Conservation (phyloP, 345 rosid genomes). For the Linum usitatissimum region DNA sequence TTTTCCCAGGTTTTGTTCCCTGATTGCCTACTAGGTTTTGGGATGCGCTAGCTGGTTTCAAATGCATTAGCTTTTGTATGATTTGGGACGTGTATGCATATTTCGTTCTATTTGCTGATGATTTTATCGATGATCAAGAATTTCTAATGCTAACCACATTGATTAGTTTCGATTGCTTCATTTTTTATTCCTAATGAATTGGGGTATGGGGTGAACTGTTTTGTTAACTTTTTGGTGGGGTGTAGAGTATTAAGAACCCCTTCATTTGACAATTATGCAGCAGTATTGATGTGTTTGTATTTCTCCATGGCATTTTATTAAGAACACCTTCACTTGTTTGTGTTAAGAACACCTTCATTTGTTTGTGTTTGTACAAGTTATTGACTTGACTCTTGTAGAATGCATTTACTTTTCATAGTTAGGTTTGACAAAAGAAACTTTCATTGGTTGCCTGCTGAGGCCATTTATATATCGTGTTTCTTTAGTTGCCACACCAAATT, state of each 20-base stretch:
- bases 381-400: neutral
- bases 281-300: neutral
- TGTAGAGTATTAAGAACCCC: neutral
- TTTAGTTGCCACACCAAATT: neutral
- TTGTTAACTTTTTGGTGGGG: neutral
- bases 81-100: neutral
- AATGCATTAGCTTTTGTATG: neutral
- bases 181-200: too few species aligned
- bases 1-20: neutral
- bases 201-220: neutral
- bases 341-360: neutral
- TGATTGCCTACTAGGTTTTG: neutral
- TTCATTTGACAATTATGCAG: neutral
- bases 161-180: neutral
- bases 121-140: neutral
- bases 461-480: too few species aligned
- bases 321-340: neutral
- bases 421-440: neutral
- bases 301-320: neutral
- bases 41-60: neutral
- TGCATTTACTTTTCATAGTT: neutral
- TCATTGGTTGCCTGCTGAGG: neutral
- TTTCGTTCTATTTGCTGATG: neutral
- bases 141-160: neutral
- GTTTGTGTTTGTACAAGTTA: neutral